Base-by-base conservation (phyloP, 352 stramenopile species). In the Pythium sukuiense region DNA sequence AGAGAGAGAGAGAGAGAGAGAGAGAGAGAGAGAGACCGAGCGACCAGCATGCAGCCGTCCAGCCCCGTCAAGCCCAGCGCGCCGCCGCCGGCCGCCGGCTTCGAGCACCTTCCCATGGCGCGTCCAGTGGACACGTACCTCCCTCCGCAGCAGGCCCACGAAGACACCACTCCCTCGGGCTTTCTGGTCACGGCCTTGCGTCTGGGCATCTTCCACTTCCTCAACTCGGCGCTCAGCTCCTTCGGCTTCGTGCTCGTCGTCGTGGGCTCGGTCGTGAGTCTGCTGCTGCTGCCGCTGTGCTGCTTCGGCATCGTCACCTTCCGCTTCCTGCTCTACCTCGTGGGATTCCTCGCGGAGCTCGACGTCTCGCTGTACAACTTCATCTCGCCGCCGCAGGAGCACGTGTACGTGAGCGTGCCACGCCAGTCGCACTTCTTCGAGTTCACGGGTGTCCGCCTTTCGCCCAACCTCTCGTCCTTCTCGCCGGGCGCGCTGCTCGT, bases 361-460 rank as follows among this genome's bases (percentile, higher is more conserved):
- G 83, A 91, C 49, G 79, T 87, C 30, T 63, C 61, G 41, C 75
- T 91, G 43, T 76, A 75, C 73, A 90, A 90, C 78, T 89, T 85
- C 64, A 77, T 85, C 48, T 79, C 82, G 27, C 72, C 80, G 26
- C 59, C 72, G 11, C 67, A 80, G 41, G 71, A 87, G 26, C 77
- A 80, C 53, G 80, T 91, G 49, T 87, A 73, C 53, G 61, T 79
- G 35, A 76, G 65, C 56, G 72, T 75, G 9, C 71, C 74, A 60
- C 60, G 70, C 13, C 72, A 74, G 39, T 59, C 60, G 6, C 74
- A 67, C 6, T 67, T 72, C 30, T 68, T 79, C 45, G 72, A 76
- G 26, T 71, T 79, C 39, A 73, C 71, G n/a, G 78, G 77, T 37
- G 70, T 89, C 61, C 77, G 81, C 3, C 68, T 92, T 29, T 76